Base-by-base conservation (phyloP, 257 asterid species). In the Gentiana straminea region DNA sequence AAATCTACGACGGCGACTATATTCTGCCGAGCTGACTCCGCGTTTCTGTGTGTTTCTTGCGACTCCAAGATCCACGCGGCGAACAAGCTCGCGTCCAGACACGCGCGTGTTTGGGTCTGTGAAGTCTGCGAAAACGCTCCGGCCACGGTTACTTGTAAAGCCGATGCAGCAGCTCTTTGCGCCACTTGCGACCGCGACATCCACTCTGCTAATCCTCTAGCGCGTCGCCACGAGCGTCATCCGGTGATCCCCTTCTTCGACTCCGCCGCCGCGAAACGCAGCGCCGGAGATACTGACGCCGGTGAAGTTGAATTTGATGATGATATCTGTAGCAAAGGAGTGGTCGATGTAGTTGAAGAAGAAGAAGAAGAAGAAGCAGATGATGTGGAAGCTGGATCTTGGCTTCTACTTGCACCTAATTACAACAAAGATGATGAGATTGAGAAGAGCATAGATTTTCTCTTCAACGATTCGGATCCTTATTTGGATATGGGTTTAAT, bases 81-180 rank as follows among this genome's bases (percentile, higher is more conserved):
- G 13, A 81, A 83, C 79, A 83, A 81, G 78, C 84, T 85, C 12
- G 92, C 89, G 11, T 81, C 94, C 0, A 77, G 94, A 52, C 97
- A 83, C 80, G 84, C 75, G 43, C 84, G 94, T 38, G 95, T 85
- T 32, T 77, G 76, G 75, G 59, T 89, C 3, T 89, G 97, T 61
- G 95, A 89, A 66, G 97, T 89, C 13, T 89, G 97, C 72, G 97
- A 89, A 80, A 89, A 76, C 46, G 84, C 94, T 0, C 94, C 97
- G 12, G 95, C 97, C 3, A 58, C 72, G 68, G 84, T 85, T 68
- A 85, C 97, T 54, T 88, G 95, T 75, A 85, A 81, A 70, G 97
- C 94, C 13, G 97, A 88, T 51, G 91, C 94, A 1, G 97, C 97
- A 7, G 79, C 95, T 0, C 90, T 88, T 11, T 88, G 95, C 68